Percentiles rank a stretch among this genome's conserved stretches.
Conservation (phyloP, 495 filamentous ascomycete species). For the Podospora didyma region DNA sequence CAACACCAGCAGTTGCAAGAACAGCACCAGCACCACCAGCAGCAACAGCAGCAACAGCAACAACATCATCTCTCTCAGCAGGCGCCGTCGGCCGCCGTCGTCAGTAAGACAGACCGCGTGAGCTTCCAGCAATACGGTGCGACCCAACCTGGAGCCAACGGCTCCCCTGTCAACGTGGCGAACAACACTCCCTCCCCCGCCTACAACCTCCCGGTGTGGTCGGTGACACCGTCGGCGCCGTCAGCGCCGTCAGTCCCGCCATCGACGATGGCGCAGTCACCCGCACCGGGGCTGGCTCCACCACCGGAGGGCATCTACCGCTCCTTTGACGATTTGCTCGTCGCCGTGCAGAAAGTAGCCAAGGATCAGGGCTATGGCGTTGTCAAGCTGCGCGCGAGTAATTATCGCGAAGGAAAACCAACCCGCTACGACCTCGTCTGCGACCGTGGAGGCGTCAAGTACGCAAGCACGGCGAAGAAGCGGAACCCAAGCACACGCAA, state of each 20-base stretch:
- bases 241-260: conserved; percentile 21
- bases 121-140: conserved; percentile 30
- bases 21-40: conserved; percentile 15
- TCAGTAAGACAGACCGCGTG: conserved; percentile 24
- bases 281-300: conserved; percentile 34
- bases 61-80: conserved; percentile 20
- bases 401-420: conserved; percentile 48
- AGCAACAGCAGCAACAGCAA: conserved; percentile 10
- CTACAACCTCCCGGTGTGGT: conserved; percentile 24
- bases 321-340: conserved; percentile 43
- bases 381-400: conserved; percentile 48
- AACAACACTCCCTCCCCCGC: conserved; percentile 26
- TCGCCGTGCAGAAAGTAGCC: conserved; percentile 37
- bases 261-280: conserved; percentile 30
- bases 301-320: conserved; percentile 45
- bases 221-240: conserved; percentile 21
- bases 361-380: conserved; percentile 49
- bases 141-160: conserved; percentile 28
- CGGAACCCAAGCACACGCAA: conserved; percentile 50
- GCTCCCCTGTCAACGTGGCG: conserved; percentile 33
- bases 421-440: conserved; percentile 50
- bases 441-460: conserved; percentile 51
- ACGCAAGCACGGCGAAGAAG: conserved; percentile 51
- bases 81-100: conserved; percentile 14
- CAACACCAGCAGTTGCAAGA: conserved; percentile 11